Evolutionary conservation across 345 rosid genomes (phyloP).

Genomic region (Microthlaspi erraticum): DNA sequence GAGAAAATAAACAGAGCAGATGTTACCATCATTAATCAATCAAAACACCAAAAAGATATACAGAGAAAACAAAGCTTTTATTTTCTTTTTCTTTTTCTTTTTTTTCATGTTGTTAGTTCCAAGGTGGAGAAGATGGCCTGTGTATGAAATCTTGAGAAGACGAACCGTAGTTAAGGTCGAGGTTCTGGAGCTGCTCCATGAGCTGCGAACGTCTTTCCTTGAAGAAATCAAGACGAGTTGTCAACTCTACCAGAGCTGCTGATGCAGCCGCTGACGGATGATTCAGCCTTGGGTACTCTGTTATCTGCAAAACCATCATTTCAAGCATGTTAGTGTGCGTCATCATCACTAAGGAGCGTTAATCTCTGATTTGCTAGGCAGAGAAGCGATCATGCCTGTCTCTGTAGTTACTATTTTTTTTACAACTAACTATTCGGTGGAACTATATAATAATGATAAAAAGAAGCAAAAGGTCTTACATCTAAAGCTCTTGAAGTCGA

Average conservation of each 20-base stretch:
- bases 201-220: slow-evolving; percentile 98
- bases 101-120: slow-evolving; percentile 57
- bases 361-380: slow-evolving; percentile 7
- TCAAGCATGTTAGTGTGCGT: slow-evolving; percentile 12
- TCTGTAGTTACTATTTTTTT: not conserved
- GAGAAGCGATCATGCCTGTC: slow-evolving; percentile 10
- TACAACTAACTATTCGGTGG: slow-evolving; percentile 1
- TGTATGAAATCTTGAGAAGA: slow-evolving; percentile 85
- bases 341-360: not conserved
- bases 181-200: slow-evolving; percentile 97
- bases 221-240: slow-evolving; percentile 96
- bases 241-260: slow-evolving; percentile 90
- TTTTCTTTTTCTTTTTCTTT: slow-evolving; percentile 5
- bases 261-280: slow-evolving; percentile 75
- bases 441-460: not conserved
- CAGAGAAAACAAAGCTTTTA: slow-evolving; percentile 11
- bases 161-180: slow-evolving; percentile 85
- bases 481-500: slow-evolving; percentile 84
- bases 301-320: slow-evolving; percentile 53
- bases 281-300: slow-evolving; percentile 67
- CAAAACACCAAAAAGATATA: slow-evolving; percentile 31
- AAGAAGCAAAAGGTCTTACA: slow-evolving; percentile 50
- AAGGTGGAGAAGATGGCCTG: slow-evolving; percentile 90
- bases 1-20: slow-evolving; percentile 24
- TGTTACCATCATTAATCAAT: slow-evolving; percentile 31